phyloP scores from a whole-genome alignment of 2,329 filamentous ascomycete genomes.

The Cordyceps farinosa region DNA sequence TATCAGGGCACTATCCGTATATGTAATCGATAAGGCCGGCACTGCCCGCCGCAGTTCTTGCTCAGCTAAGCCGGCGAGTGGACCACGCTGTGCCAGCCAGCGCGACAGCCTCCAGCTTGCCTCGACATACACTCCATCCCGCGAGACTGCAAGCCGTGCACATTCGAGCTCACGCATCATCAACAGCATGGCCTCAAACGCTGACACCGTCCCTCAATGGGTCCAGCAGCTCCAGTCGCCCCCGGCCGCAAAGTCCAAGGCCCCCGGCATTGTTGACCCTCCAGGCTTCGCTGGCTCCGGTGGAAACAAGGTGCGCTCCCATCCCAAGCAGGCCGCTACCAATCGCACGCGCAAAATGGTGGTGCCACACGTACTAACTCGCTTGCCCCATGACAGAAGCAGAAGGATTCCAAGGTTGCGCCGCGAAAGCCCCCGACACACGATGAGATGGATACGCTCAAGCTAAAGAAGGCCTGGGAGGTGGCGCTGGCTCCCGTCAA shows the following conservation, averaged over 20 bases:
- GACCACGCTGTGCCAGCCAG: neutral
- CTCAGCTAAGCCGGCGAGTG: conserved; percentile 13
- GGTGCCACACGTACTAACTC: conserved; percentile 12
- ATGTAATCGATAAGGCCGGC: neutral
- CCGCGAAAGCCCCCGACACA: conserved; percentile 65
- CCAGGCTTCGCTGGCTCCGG: conserved; percentile 67
- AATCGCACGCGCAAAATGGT: neutral
- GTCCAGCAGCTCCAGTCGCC: conserved; percentile 73
- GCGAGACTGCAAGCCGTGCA: neutral
- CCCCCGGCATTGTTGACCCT: conserved; percentile 71
- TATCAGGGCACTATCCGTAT: no score
- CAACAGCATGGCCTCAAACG: conserved; percentile 30
- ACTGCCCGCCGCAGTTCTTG: neutral
- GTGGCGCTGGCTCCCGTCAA: conserved; percentile 91
- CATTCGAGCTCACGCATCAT: neutral
- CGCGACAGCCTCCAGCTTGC: neutral
- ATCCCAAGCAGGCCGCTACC: neutral
- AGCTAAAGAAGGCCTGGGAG: conserved; percentile 99
- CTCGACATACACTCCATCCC: neutral
- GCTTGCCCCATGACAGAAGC: conserved; percentile 38
- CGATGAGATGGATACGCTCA: conserved; percentile 90
- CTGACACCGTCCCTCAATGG: conserved; percentile 64
- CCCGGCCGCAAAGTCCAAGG: conserved; percentile 63
- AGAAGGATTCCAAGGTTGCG: conserved; percentile 47
- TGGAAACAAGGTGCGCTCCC: conserved; percentile 52